phyloP scores from a whole-genome alignment of 1,139 yeast species.

The Yamadazyma conglobata region DNA sequence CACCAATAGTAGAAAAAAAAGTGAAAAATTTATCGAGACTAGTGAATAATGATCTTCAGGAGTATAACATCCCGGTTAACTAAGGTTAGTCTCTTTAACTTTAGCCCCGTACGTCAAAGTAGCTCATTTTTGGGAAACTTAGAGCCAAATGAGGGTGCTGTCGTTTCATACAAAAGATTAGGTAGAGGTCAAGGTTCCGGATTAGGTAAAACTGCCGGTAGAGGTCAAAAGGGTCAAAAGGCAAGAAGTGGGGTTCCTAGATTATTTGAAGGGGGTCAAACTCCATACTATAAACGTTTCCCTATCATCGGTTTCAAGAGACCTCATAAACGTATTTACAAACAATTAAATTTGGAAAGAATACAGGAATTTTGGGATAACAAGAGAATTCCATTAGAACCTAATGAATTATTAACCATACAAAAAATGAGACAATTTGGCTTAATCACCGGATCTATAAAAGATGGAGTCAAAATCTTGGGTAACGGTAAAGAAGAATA shows the following conservation, averaged over 20 bases:
- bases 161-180: slow-evolving; percentile 56
- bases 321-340: slow-evolving; percentile 46
- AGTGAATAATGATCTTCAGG: slow-evolving; percentile 5
- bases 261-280: slow-evolving; percentile 99
- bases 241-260: slow-evolving; percentile 88
- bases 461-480: slow-evolving; percentile 79
- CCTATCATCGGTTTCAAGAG: slow-evolving; percentile 88
- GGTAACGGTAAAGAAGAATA: slow-evolving; percentile 62
- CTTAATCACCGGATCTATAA: slow-evolving; percentile 63
- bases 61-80: slow-evolving; percentile 7
- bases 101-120: slow-evolving; percentile 14
- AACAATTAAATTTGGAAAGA: slow-evolving; percentile 54
- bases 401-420: slow-evolving; percentile 61
- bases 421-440: slow-evolving; percentile 70
- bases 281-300: slow-evolving; percentile 83
- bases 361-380: slow-evolving; percentile 61
- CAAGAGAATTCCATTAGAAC: slow-evolving; percentile 65
- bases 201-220: slow-evolving; percentile 87
- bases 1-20: slow-evolving; percentile 1
- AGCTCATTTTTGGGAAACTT: slow-evolving; percentile 35
- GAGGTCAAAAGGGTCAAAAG: slow-evolving; percentile 99
- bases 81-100: slow-evolving; percentile 2
- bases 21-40: slow-evolving; percentile 4
- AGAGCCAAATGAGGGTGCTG: slow-evolving; percentile 41
- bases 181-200: slow-evolving; percentile 99